phyloP scores from a whole-genome alignment of 2,329 filamentous ascomycete species.

The Harringtonia aguacate region DNA sequence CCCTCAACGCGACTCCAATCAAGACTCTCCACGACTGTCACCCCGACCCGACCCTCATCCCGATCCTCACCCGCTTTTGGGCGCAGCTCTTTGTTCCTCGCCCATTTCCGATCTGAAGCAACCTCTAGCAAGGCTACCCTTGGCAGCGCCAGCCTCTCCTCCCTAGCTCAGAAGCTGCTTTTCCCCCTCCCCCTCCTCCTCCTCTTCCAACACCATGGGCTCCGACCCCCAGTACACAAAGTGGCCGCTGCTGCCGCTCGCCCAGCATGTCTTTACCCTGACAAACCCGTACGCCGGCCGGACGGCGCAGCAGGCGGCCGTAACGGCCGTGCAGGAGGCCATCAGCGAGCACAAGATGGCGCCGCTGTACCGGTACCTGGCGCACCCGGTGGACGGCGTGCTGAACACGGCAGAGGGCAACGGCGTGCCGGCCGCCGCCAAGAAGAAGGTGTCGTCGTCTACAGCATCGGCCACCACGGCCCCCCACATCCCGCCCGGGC shows the following conservation, averaged over 20 bases:
- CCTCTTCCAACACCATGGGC: constrained; percentile 41
- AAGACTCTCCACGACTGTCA: background rate
- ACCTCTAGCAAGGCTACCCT: too few relatives aligned
- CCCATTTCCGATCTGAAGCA: too few relatives aligned
- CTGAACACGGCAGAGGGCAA: constrained; percentile 66
- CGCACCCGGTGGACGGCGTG: constrained; percentile 72
- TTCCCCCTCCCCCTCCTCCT: background rate
- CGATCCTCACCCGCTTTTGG: too few relatives aligned
- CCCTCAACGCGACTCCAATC: background rate
- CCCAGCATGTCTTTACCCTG: constrained; percentile 79
- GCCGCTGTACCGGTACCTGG: constrained; percentile 74
- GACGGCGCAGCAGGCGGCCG: constrained; percentile 55
- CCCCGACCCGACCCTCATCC: too few relatives aligned
- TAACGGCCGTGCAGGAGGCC: constrained; percentile 69
- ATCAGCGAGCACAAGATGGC: constrained; percentile 81
- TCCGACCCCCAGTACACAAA: constrained; percentile 79
- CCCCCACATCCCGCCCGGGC: constrained; percentile 22
- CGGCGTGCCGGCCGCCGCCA: constrained; percentile 2
- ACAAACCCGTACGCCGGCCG: constrained; percentile 66
- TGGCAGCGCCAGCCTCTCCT: too few relatives aligned
- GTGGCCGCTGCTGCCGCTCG: constrained; percentile 70
- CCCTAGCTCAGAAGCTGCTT: background rate
- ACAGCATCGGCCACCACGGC: background rate
- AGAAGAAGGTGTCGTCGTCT: background rate
- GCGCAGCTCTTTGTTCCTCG: too few relatives aligned